phyloP scores from a whole-genome alignment of 192 early-diverging fungal genomes.

The Gorgonomyces haynaldii region DNA sequence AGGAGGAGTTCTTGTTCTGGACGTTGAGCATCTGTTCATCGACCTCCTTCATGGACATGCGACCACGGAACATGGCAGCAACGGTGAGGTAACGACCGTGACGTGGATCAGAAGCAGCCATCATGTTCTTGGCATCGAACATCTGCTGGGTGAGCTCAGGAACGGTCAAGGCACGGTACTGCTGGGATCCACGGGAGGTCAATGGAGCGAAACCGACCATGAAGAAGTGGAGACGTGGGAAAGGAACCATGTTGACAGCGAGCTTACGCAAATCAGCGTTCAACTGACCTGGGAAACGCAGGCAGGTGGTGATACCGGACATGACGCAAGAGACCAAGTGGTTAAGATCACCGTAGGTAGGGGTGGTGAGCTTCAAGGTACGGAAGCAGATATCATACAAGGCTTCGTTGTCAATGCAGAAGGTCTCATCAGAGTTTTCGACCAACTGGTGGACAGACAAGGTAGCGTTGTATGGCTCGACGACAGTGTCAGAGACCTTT shows the following conservation, averaged over 20 bases:
- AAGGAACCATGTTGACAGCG: slow-evolving; percentile 74
- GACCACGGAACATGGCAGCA: slow-evolving; percentile 93
- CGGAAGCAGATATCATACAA: slow-evolving; percentile 99
- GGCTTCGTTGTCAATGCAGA: slow-evolving; percentile 99
- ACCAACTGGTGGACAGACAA: slow-evolving; percentile 96
- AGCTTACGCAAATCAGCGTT: slow-evolving; percentile 55
- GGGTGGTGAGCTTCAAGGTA: slow-evolving; percentile 87
- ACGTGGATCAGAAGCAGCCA: slow-evolving; percentile 97
- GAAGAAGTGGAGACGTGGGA: slow-evolving; percentile 99
- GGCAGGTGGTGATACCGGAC: slow-evolving; percentile 90
- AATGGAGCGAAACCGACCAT: slow-evolving; percentile 93
- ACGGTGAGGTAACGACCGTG: slow-evolving; percentile 94
- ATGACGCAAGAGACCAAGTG: slow-evolving; percentile 94
- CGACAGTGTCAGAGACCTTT: slow-evolving; percentile 96
- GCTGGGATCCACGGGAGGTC: slow-evolving; percentile 66
- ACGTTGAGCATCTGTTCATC: slow-evolving; percentile 96
- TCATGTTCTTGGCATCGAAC: slow-evolving; percentile 99
- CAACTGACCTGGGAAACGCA: slow-evolving; percentile 98
- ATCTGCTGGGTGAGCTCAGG: slow-evolving; percentile 84
- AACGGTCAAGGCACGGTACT: slow-evolving; percentile 85
- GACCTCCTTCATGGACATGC: slow-evolving; percentile 92
- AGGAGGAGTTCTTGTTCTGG: slow-evolving; percentile 91
- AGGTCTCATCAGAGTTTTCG: slow-evolving; percentile 98
- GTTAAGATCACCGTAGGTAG: slow-evolving; percentile 92
- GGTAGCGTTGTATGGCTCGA: slow-evolving; percentile 98